A percentile compares a stretch with the other conserved stretches of the same genome.
phyloP scores from a whole-genome alignment of 1,284 basidiomycete species.

The Fomitiporia mediterranea region DNA sequence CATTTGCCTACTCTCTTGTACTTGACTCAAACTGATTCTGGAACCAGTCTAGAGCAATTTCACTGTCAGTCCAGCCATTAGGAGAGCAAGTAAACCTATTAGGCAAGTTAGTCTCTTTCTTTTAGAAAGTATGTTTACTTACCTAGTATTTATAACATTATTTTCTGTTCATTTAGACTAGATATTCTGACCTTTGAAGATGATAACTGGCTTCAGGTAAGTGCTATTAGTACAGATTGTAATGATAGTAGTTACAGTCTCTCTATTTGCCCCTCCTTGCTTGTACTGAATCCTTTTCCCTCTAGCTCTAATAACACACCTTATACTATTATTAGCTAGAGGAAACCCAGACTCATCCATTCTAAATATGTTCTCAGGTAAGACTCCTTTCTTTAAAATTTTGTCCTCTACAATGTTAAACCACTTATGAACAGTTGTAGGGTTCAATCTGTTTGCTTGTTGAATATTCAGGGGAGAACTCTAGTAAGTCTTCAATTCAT shows the following conservation, averaged over 20 bases:
- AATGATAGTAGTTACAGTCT: conserved; percentile 30
- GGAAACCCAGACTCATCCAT: conserved; percentile 36
- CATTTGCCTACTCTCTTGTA: conserved; percentile 32
- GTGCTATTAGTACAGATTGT: neutral
- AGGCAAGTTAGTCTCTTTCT: neutral
- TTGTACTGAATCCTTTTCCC: conserved; percentile 28
- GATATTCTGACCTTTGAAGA: conserved; percentile 25
- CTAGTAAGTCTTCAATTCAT: conserved; percentile 28
- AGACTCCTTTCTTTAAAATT: conserved; percentile 20
- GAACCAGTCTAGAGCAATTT: conserved; percentile 31
- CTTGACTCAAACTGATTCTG: conserved; percentile 32
- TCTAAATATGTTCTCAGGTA: conserved; percentile 29
- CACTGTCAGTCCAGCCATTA: conserved; percentile 26
- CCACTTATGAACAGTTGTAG: conserved; percentile 24
- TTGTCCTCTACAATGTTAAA: conserved; percentile 24
- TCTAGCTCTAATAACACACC: conserved; percentile 26
- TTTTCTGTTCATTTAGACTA: conserved; percentile 27
- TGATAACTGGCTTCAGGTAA: neutral
- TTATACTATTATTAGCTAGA: conserved; percentile 20
- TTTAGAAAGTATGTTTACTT: conserved; percentile 17
- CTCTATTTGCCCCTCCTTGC: conserved; percentile 28
- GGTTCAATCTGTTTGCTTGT: conserved; percentile 28
- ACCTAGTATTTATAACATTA: conserved; percentile 28
- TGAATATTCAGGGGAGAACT: conserved; percentile 27
- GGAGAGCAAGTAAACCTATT: neutral